These are phyloP conservation scores for Edaphochlamys debaryana DNA, from an alignment of 139 green algal species.

Conservation along the genomic window DNA sequence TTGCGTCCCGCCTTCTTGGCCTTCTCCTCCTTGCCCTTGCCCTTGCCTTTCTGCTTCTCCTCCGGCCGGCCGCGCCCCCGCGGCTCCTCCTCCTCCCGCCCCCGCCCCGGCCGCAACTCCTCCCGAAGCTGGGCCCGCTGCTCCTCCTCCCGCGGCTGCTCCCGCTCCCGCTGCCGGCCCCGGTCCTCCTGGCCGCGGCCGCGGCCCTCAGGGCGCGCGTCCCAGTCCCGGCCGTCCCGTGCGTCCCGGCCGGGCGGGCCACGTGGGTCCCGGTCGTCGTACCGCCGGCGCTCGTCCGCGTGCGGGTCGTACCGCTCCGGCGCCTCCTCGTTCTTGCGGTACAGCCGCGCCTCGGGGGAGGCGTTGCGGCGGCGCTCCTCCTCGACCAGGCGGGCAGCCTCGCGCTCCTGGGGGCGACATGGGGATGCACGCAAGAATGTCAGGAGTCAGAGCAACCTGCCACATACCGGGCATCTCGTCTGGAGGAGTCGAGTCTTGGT, in stretches of 20 bases:
- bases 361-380: conserved; percentile 34
- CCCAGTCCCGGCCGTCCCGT: background rate
- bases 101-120: background rate
- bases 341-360: conserved; percentile 21
- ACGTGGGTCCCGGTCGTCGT: too few species aligned
- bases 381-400: conserved; percentile 1
- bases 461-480: too few species aligned
- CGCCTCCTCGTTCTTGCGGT: conserved; percentile 30
- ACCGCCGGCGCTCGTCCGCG: background rate
- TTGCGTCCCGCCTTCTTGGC: background rate
- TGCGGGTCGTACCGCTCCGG: conserved; percentile 3
- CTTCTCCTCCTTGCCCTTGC: background rate
- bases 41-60: background rate
- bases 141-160: background rate
- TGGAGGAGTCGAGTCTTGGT: too few species aligned
- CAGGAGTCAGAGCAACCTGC: too few species aligned
- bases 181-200: background rate
- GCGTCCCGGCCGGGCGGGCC: too few species aligned
- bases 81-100: background rate
- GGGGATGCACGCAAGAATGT: too few species aligned
- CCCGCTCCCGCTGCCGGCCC: background rate
- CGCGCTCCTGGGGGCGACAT: conserved; percentile 20
- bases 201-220: background rate
- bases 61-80: background rate
- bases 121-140: background rate